Evolutionary conservation across 371 early-diverging fungal genomes (phyloP).

Genomic region (Mycotypha africana): DNA sequence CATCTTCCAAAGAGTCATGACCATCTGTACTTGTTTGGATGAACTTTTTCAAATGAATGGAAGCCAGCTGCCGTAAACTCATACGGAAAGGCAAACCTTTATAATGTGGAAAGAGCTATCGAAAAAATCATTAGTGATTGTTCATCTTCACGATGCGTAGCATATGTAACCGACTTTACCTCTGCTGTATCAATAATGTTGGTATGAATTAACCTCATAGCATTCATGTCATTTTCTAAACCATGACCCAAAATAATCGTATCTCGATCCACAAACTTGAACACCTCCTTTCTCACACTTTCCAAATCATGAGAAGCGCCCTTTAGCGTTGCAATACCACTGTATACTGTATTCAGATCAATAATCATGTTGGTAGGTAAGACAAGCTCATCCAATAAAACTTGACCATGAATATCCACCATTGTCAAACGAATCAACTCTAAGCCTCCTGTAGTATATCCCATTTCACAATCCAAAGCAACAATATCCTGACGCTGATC

Average conservation of each 20-base stretch:
- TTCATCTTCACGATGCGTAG: too few relatives aligned
- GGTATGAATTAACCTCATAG: constrained; percentile 36
- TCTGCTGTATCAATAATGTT: constrained; percentile 39
- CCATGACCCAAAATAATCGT: constrained; percentile 47
- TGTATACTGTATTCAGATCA: constrained; percentile 51
- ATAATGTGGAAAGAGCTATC: constrained; percentile 40
- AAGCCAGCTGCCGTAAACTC: constrained; percentile 28
- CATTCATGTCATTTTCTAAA: constrained; percentile 46
- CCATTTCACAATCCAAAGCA: constrained; percentile 50
- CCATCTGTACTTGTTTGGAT: constrained; percentile 53
- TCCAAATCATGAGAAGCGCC: constrained; percentile 38
- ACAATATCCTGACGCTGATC: constrained; percentile 12
- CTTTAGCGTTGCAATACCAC: constrained; percentile 52
- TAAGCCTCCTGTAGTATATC: constrained; percentile 48
- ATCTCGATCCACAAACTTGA: constrained; percentile 33
- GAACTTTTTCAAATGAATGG: constrained; percentile 27
- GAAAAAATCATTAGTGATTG: too few relatives aligned
- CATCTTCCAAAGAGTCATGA: constrained; percentile 57
- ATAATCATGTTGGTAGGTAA: constrained; percentile 44
- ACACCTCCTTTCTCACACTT: constrained; percentile 31
- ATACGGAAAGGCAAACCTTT: constrained; percentile 39
- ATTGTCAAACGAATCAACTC: constrained; percentile 54
- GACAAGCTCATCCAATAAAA: constrained; percentile 50
- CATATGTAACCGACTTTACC: constrained; percentile 33
- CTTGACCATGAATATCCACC: constrained; percentile 35